Percentiles rank a stretch among this genome's conserved stretches.
Evolutionary conservation across 805 yeast species (phyloP).

Genomic region (Brettanomyces custersianus): DNA sequence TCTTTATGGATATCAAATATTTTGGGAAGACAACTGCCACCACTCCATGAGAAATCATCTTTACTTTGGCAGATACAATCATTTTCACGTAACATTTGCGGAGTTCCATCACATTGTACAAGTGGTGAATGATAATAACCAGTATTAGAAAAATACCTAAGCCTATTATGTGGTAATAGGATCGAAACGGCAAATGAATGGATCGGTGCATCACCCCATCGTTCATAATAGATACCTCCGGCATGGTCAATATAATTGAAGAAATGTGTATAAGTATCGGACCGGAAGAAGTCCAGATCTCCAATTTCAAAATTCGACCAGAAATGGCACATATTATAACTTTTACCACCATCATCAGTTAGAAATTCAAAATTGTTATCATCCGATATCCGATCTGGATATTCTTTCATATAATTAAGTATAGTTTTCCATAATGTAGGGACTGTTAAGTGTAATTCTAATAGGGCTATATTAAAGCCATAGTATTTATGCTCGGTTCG

Average conservation of each 20-base stretch:
- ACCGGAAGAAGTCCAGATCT: constrained; percentile 48
- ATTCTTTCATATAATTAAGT: constrained; percentile 44
- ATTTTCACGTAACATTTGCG: constrained; percentile 34
- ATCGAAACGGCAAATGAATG: constrained; percentile 25
- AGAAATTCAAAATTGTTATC: constrained; percentile 40
- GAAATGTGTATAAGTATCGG: constrained; percentile 44
- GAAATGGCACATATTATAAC: constrained; percentile 51
- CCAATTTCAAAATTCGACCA: constrained; percentile 63
- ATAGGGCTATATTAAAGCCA: constrained; percentile 65
- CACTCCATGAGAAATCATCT: constrained; percentile 42
- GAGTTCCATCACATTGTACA: constrained; percentile 50
- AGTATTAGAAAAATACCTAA: constrained; percentile 36
- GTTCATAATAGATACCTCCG: constrained; percentile 61
- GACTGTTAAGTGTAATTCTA: constrained; percentile 63
- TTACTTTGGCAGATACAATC: constrained; percentile 43
- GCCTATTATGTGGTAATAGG: constrained; percentile 18
- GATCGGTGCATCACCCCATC: constrained; percentile 47
- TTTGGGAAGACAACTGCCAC: constrained; percentile 40
- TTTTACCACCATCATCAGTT: constrained; percentile 33
- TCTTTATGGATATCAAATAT: constrained; percentile 27
- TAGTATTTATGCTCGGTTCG: constrained; percentile 60
- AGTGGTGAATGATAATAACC: constrained; percentile 51
- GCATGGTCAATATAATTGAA: constrained; percentile 48
- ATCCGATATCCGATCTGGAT: constrained; percentile 41
- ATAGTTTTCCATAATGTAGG: constrained; percentile 66